These are phyloP conservation scores for Boletus sp. DNA, from an alignment of 1,284 basidiomycete genomes.

Conservation along the genomic window DNA sequence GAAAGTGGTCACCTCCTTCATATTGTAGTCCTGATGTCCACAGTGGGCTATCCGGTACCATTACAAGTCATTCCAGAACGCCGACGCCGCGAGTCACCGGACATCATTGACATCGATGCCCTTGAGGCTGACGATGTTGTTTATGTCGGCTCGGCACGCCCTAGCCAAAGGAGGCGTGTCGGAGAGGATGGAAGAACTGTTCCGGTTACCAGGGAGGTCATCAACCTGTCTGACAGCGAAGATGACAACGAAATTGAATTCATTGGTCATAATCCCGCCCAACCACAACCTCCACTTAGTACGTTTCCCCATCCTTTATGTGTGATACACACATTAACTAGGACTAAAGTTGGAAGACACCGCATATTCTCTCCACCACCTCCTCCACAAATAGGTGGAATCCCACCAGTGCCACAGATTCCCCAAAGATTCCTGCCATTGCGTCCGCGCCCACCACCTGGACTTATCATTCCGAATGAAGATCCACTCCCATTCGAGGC, in stretches of 20 bases:
- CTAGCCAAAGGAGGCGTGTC: conserved; percentile 30
- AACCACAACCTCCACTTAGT: conserved; percentile 22
- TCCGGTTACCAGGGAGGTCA: conserved; percentile 23
- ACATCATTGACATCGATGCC: conserved; percentile 40
- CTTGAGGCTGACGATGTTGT: conserved; percentile 34
- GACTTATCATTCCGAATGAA: conserved; percentile 39
- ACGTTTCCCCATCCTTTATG: background rate
- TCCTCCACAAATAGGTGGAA: conserved; percentile 27
- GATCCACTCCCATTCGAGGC: conserved; percentile 46
- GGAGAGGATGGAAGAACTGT: conserved; percentile 19
- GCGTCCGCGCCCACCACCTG: conserved; percentile 26
- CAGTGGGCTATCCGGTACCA: conserved; percentile 13
- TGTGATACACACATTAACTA: conserved; percentile 2
- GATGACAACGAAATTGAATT: conserved; percentile 35
- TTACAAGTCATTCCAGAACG: conserved; percentile 14
- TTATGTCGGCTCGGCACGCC: conserved; percentile 18
- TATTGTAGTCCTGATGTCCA: conserved; percentile 21
- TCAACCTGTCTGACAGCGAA: conserved; percentile 43
- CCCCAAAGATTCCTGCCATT: conserved; percentile 34
- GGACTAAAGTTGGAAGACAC: conserved; percentile 13
- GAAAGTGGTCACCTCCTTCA: conserved; percentile 1
- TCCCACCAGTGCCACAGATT: conserved; percentile 40
- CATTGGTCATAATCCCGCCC: conserved; percentile 24
- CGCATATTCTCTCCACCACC: conserved; percentile 45
- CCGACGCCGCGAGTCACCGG: conserved; percentile 19